Evolutionary conservation across 352 stramenopile species (phyloP).

Genomic region (Pythium chondricola): DNA sequence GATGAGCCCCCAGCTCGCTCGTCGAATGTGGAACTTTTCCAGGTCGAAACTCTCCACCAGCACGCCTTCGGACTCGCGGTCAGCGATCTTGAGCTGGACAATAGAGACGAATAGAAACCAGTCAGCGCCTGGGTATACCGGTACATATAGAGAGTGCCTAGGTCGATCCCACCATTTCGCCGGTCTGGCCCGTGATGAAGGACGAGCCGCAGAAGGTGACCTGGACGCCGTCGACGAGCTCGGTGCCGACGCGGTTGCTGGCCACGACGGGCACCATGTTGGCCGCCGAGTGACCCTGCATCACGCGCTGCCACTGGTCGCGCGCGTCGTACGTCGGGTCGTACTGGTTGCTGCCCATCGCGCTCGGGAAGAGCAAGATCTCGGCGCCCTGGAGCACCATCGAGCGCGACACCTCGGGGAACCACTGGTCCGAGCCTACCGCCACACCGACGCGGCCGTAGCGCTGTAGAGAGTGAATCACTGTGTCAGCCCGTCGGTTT

Average conservation of each 20-base stretch:
- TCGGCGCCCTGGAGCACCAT: conserved; percentile 88
- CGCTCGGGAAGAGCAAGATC: conserved; percentile 75
- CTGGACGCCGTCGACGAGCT: conserved; percentile 72
- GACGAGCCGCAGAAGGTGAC: conserved; percentile 91
- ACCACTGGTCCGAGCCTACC: conserved; percentile 92
- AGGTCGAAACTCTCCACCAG: conserved; percentile 82
- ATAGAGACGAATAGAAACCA: no score
- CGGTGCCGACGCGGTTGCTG: conserved; percentile 85
- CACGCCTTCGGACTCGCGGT: conserved; percentile 83
- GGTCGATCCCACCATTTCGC: conserved; percentile 78
- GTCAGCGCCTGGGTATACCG: no score
- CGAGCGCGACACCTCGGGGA: conserved; percentile 83
- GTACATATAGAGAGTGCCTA: no score
- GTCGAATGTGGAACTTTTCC: conserved; percentile 81
- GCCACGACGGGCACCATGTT: conserved; percentile 90
- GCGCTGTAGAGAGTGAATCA: conserved; percentile 27
- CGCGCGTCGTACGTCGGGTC: conserved; percentile 82
- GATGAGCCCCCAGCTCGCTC: conserved; percentile 83
- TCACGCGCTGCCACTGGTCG: conserved; percentile 89
- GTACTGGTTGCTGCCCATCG: conserved; percentile 84
- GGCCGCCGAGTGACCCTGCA: conserved; percentile 86
- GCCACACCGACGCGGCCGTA: conserved; percentile 86
- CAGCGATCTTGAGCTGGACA: conserved; percentile 77
- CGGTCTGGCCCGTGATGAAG: conserved; percentile 90
- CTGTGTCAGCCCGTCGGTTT: background rate